Conservation (phyloP, 1,284 basidiomycete genomes). For the Fomitopsis schrenkii region DNA sequence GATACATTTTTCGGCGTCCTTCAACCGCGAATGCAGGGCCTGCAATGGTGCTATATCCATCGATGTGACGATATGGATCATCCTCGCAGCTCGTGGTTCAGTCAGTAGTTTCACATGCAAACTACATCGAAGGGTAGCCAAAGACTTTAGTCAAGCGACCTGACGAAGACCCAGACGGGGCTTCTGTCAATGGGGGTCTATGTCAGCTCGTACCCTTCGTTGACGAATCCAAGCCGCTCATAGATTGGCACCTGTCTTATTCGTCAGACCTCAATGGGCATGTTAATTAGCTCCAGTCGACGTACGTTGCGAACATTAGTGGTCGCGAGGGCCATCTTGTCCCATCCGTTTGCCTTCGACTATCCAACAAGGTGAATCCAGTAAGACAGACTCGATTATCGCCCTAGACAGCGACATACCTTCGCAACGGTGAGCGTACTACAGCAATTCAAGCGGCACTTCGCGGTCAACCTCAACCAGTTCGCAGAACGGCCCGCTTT, state of each 20-base stretch:
- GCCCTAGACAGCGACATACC: neutral
- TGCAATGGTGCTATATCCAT: no score
- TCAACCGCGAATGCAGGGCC: no score
- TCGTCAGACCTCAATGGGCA: no score
- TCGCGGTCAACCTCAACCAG: no score
- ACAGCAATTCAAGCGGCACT: no score
- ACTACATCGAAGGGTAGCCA: no score
- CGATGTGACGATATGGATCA: no score
- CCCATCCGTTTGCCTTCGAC: neutral
- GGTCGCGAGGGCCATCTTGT: neutral
- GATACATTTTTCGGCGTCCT: no score
- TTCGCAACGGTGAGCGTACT: neutral
- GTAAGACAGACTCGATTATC: no score
- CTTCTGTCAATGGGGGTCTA: neutral
- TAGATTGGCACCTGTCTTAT: neutral
- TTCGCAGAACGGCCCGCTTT: no score
- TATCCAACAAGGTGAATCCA: neutral
- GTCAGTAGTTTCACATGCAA: no score
- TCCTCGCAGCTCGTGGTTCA: no score
- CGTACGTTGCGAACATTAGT: constrained; percentile 3
- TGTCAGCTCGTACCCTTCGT: neutral
- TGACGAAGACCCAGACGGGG: constrained; percentile 1
- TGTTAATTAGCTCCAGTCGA: neutral
- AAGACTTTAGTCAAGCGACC: neutral
- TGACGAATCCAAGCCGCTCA: neutral